Base-by-base conservation (phyloP, 495 filamentous ascomycete genomes). In the Recurvomyces mirabilis region DNA sequence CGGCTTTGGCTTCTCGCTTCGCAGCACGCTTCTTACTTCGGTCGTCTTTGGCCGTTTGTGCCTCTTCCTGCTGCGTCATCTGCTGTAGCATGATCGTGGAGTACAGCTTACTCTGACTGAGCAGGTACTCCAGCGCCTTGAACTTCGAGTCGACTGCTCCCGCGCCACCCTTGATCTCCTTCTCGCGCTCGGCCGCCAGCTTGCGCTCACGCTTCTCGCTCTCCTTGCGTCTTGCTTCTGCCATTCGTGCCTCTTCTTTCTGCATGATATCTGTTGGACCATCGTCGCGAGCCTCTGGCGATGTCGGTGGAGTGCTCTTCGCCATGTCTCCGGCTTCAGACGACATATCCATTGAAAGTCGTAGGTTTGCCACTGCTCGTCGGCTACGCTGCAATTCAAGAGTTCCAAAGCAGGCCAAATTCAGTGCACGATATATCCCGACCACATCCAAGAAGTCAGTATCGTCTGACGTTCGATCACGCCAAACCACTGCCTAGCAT, bases 1-100 rank as follows among this genome's bases (percentile, higher is more conserved):
- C 56, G 56, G 69, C 49, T 51, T 62, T 31, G 52, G 66, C 54
- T 31, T 67, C 62, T 15, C 49, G 54, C 37, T 61, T 64, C 41
- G 62, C 56, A 2, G 59, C 44, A 53, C 62, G 41, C 61, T 66
- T 57, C 31, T 64, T 58, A 21, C 58, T 63, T 49, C 68, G 69
- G 25, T 67, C 62, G 1, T 71, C 67, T 39, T 66, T 64, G 11
- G 64, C 59, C 12, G 60, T 67, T 29, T 73, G 72, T 19, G 72
- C 68, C 25, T 77, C 73, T 54, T 78, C 71, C 43, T 77, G 73
- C 35, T 74, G 69, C 45, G 75, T 71, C 70, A 78, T 78, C 46
- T 78, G 77, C 24, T 72, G 65, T 15, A 75, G 65, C 73, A 78
- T 77, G 40, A 78, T 77, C 47, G 41, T 68, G 26, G 59, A 49